These are phyloP conservation scores for Chrysoporthe puriensis DNA, from an alignment of 2,329 filamentous ascomycete genomes.

Conservation along the genomic window DNA sequence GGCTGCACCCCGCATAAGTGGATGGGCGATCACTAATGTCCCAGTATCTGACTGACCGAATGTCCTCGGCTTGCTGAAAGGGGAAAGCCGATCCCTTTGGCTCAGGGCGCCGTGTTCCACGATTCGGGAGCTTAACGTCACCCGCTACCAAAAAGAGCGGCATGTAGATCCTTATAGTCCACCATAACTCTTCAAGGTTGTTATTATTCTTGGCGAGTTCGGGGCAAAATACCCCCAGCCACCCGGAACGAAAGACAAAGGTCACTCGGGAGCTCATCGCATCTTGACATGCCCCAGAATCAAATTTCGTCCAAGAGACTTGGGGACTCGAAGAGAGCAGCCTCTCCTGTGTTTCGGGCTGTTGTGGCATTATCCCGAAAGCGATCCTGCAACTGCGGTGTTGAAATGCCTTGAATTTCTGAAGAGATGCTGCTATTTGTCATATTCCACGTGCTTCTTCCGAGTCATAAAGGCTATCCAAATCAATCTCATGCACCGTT, in stretches of 20 bases:
- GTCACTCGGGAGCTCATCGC: no score
- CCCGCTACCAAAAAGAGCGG: neutral
- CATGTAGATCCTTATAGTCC: no score
- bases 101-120: neutral
- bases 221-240: no score
- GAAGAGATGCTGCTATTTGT: neutral
- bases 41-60: neutral
- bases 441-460: neutral
- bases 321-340: neutral
- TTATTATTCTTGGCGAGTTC: no score
- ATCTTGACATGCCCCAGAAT: neutral
- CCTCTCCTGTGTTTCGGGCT: neutral
- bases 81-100: neutral
- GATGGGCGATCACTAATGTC: neutral
- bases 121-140: neutral
- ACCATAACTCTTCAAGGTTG: no score
- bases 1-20: slow-evolving; percentile 6
- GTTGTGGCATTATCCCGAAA: neutral
- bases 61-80: neutral
- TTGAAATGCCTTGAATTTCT: no score
- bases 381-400: neutral
- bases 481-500: slow-evolving; percentile 2
- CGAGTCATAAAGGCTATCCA: slow-evolving; percentile 18
- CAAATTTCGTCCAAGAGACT: neutral
- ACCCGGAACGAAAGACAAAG: no score